phyloP scores from a whole-genome alignment of 2,329 filamentous ascomycete genomes.

The Botryotinia calthae region DNA sequence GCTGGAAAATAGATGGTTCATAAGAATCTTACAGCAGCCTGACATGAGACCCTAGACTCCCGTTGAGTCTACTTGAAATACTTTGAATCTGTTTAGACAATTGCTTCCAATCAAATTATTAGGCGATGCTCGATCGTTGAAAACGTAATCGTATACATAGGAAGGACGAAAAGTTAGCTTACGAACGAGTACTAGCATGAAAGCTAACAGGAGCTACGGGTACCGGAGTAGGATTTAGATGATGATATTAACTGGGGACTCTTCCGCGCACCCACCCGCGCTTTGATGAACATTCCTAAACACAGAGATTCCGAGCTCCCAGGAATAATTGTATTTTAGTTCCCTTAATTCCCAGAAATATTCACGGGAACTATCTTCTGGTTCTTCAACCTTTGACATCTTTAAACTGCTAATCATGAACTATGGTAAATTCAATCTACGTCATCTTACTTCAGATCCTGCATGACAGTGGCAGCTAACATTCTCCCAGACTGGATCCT shows the following conservation, averaged over 20 bases:
- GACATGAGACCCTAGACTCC: neutral
- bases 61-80: neutral
- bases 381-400: neutral
- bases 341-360: neutral
- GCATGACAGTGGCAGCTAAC: conserved; percentile 13
- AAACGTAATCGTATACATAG: neutral
- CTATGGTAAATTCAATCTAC: conserved; percentile 27
- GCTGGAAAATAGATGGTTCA: neutral
- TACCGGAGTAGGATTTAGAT: neutral
- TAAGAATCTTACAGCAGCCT: neutral
- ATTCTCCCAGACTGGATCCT: conserved; percentile 52
- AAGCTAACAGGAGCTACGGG: conserved; percentile 13
- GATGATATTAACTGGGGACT: conserved; percentile 7
- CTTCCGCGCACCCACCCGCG: conserved; percentile 10
- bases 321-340: neutral
- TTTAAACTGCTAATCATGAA: conserved; percentile 29
- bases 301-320: neutral
- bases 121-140: neutral
- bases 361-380: neutral
- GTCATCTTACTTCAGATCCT: neutral
- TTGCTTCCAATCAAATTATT: neutral
- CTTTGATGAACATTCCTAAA: conserved; percentile 16
- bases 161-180: neutral
- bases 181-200: neutral
- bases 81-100: neutral